Evolutionary conservation across 1,139 yeast genomes (phyloP).

Genomic region (Lodderomyces jiufengensis): DNA sequence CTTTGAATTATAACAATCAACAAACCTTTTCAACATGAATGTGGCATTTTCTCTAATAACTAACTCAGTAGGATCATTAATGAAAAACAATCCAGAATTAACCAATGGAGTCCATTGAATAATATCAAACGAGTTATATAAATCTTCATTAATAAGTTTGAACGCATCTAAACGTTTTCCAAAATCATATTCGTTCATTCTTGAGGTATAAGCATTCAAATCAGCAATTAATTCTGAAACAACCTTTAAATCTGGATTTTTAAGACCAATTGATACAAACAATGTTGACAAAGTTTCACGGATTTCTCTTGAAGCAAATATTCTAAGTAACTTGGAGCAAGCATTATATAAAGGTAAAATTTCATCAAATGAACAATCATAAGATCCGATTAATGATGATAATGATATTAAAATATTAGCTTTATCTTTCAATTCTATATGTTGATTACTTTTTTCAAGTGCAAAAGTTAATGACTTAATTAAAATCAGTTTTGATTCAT

Average conservation of each 20-base stretch:
- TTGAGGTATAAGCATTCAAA: slow-evolving; percentile 66
- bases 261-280: slow-evolving; percentile 56
- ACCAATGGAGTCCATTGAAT: slow-evolving; percentile 80
- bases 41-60: slow-evolving; percentile 80
- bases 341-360: slow-evolving; percentile 52
- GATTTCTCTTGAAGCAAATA: slow-evolving; percentile 55
- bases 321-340: slow-evolving; percentile 57
- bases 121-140: slow-evolving; percentile 42
- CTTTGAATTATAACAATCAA: slow-evolving; percentile 52
- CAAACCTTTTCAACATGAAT: slow-evolving; percentile 58
- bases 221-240: slow-evolving; percentile 55
- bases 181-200: slow-evolving; percentile 77
- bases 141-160: slow-evolving; percentile 56
- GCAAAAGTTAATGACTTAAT: slow-evolving; percentile 59
- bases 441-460: slow-evolving; percentile 58
- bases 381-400: slow-evolving; percentile 48
- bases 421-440: slow-evolving; percentile 53
- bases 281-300: slow-evolving; percentile 60
- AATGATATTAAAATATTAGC: slow-evolving; percentile 59
- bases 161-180: slow-evolving; percentile 70
- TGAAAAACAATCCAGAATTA: slow-evolving; percentile 62
- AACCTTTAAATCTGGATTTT: slow-evolving; percentile 40
- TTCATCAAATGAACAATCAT: slow-evolving; percentile 52
- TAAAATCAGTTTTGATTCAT: slow-evolving; percentile 52
- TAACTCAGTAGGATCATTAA: slow-evolving; percentile 76